Base-by-base conservation (phyloP, 257 asterid genomes). In the Ocimum tenuiflorum region DNA sequence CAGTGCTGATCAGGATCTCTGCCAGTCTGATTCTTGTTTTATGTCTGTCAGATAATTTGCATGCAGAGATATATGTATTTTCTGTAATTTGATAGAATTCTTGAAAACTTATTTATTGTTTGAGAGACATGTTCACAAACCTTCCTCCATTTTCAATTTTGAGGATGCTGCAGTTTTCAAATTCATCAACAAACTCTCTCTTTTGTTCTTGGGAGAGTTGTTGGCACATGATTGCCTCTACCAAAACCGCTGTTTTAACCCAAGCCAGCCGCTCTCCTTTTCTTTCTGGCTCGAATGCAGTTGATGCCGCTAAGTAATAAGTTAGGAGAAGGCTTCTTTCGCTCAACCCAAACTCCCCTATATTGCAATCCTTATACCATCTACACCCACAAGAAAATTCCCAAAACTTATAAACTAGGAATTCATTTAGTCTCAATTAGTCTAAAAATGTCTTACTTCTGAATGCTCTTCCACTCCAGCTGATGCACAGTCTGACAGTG, bases 231-330 rank as follows among this genome's bases (percentile, higher is more conserved):
- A 27, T 72, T 0, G 85, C 63, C 56, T 82, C 77, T 14, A 82
- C 67, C 42, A 90, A 66, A 12, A 77, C 72, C 2, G 78, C 47
- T 0, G 95, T 90, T 77, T 84, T 88, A 1, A 88, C 81, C 95
- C 97, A 90, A 7, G 89, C 88, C 2, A 81, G 65, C 7, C 96
- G 78, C 69, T 70, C 79, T 5, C 55, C 39, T 0, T 87, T 76
- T 55, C 70, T 77, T 56, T 86, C 88, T 0, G 91, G 92, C 79
- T 86, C 96, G 15, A 81, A 90, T 7, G 73, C 50, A 29, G 76
- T 79, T 0, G 97, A 83, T 0, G 90, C 81, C 0, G 92, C 91
- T 45, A 77, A 12, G 67, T 76, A 83, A 62, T 81, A 90, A 0
- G 73, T 68, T 0, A 45, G 14, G n/a, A 90, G 67, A 24, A 88